Evolutionary conservation across 495 filamentous ascomycete genomes (phyloP), one percentile per base, ranked within the genome.

Genomic region (Podospora sp.): DNA sequence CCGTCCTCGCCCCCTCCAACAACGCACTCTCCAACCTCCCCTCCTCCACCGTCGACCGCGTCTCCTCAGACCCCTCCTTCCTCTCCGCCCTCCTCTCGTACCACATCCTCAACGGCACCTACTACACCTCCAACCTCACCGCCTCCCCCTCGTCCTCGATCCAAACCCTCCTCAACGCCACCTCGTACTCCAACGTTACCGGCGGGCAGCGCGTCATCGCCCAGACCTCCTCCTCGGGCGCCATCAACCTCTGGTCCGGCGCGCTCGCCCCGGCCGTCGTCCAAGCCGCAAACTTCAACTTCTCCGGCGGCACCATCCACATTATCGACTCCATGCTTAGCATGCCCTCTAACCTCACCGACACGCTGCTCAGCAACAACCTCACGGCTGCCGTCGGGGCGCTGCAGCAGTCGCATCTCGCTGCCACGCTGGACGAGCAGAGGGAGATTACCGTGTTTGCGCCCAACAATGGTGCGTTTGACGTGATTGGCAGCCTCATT

Each of bases 1-100:
- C 89, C 16, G 79, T 91, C 59, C 77, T 92, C 9, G 89, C 89
- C 0, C 89, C 90, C 0, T 82, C 75, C 75, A 87, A 92, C 72
- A 74, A 83, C 26, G 89, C 90, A 1, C 75, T 91, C 21, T 50
- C 55, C 4, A 72, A 73, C 20, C 73, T 87, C 35, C 74, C 79
- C 9, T 71, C 76, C 63, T 72, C 76, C 0, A 75, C 77, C 1
- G 62, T 71, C 18, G 72, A 73, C 24, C 50, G 74, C 6, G 52
- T 72, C 4, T 66, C 72, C 25, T 69, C 73, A 5, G 75, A 86
- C 56, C 67, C 79, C 3, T 74, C 72, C 11, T 69, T 77, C 22
- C 65, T 88, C 0, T 65, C 73, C 22, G 85, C 86, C 21, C 71
- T 91, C 25, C 76, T 92, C 22, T 72, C 72, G 62, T 92, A 92